Percentiles rank a stretch among this genome's conserved stretches.
Evolutionary conservation across 2,329 filamentous ascomycete species (phyloP).

Genomic region (Colletotrichum cordylinicola): DNA sequence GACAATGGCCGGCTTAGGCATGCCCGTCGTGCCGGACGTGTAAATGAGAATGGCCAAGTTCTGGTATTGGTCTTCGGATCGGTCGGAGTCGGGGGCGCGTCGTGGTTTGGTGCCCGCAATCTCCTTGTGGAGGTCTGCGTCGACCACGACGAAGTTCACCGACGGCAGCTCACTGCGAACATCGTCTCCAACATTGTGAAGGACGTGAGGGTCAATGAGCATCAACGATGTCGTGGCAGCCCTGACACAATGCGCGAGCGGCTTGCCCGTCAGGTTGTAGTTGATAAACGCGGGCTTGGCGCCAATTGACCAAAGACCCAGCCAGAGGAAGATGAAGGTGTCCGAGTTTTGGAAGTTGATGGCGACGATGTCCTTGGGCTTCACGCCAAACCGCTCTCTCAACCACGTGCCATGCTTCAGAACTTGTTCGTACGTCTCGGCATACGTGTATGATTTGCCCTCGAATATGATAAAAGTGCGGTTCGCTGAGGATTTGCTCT

Average conservation of each 20-base stretch:
- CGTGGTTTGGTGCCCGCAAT: slow-evolving; percentile 55
- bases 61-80: slow-evolving; percentile 53
- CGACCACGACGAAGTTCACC: slow-evolving; percentile 68
- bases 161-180: slow-evolving; percentile 54
- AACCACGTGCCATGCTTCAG: slow-evolving; percentile 81
- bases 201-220: slow-evolving; percentile 69
- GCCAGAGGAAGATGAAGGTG: slow-evolving; percentile 76
- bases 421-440: slow-evolving; percentile 73
- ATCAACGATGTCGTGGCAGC: slow-evolving; percentile 71
- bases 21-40: slow-evolving; percentile 83
- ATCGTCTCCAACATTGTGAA: slow-evolving; percentile 61
- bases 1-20: slow-evolving; percentile 81
- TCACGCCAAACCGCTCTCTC: slow-evolving; percentile 65
- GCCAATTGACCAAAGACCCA: slow-evolving; percentile 84
- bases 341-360: slow-evolving; percentile 84
- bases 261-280: slow-evolving; percentile 77
- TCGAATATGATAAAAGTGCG: slow-evolving; percentile 71
- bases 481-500: slow-evolving; percentile 53
- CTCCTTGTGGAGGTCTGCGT: slow-evolving; percentile 60
- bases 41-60: slow-evolving; percentile 80
- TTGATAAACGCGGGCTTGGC: slow-evolving; percentile 88
- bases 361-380: slow-evolving; percentile 78
- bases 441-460: slow-evolving; percentile 74
- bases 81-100: slow-evolving; percentile 63
- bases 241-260: slow-evolving; percentile 76